phyloP scores from a whole-genome alignment of 805 yeast species.

The Groenewaldozyma tartarivorans region DNA sequence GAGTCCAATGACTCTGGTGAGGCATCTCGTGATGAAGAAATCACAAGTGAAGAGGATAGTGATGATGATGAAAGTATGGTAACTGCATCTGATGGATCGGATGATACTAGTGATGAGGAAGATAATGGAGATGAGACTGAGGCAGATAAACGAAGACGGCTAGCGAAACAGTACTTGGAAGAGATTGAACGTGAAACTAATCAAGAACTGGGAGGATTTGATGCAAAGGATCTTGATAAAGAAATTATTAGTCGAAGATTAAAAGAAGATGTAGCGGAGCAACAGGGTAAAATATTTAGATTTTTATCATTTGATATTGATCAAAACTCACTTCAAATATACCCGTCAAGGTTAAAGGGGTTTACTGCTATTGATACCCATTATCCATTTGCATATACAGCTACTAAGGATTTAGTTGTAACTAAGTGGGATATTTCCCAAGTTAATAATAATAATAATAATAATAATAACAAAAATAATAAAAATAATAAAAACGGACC shows the following conservation, averaged over 20 bases:
- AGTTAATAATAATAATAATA: neutral
- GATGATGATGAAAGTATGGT: conserved; percentile 31
- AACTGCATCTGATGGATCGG: conserved; percentile 53
- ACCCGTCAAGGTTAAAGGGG: conserved; percentile 21
- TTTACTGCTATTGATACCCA: conserved; percentile 38
- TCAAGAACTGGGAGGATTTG: conserved; percentile 41
- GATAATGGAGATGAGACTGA: conserved; percentile 70
- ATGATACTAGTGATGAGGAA: conserved; percentile 64
- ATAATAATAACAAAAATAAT: no score
- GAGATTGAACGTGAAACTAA: conserved; percentile 54
- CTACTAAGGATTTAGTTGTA: conserved; percentile 70
- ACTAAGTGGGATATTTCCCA: conserved; percentile 66
- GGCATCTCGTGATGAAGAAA: conserved; percentile 34
- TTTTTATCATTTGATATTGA: conserved; percentile 38
- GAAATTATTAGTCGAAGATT: conserved; percentile 76
- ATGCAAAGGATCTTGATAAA: conserved; percentile 83
- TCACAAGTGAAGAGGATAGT: conserved; percentile 33
- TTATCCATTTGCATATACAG: conserved; percentile 62
- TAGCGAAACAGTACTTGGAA: conserved; percentile 86
- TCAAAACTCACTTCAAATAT: conserved; percentile 4
- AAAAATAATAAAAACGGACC: conserved; percentile 55
- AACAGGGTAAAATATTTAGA: conserved; percentile 73
- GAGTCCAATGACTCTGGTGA: neutral
- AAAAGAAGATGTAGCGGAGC: conserved; percentile 82
- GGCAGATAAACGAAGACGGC: conserved; percentile 86